Conservation (phyloP, 2,329 filamentous ascomycete species). For the Ophiocordyceps australis region DNA sequence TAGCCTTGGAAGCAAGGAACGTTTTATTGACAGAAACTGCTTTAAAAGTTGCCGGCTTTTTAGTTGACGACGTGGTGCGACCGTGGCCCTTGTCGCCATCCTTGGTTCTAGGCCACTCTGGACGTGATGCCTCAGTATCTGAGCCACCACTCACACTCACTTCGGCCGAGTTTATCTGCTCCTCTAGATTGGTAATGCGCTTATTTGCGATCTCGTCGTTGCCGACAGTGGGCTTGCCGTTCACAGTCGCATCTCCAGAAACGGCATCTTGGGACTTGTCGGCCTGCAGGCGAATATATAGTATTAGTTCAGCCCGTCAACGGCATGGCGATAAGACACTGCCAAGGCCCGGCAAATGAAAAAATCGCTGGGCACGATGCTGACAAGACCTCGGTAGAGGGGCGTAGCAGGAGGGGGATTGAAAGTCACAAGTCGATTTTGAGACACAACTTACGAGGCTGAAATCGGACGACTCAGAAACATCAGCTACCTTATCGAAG, state of each 20-base stretch:
- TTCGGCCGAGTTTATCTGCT: slow-evolving; percentile 42
- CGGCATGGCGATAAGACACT: neutral
- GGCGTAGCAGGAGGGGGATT: neutral
- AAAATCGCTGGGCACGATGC: too few species aligned
- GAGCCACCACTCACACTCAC: slow-evolving; percentile 58
- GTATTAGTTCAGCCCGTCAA: slow-evolving; percentile 8
- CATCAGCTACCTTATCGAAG: slow-evolving; percentile 33
- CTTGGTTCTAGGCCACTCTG: slow-evolving; percentile 32
- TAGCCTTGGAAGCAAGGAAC: slow-evolving; percentile 57
- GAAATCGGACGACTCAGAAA: slow-evolving; percentile 26
- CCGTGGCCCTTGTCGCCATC: slow-evolving; percentile 40
- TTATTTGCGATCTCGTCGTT: slow-evolving; percentile 36
- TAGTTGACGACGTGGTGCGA: slow-evolving; percentile 40
- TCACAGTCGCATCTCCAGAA: slow-evolving; percentile 23
- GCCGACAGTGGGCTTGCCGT: slow-evolving; percentile 22
- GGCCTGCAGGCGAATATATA: slow-evolving; percentile 4
- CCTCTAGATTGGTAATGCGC: slow-evolving; percentile 37
- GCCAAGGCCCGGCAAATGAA: too few species aligned
- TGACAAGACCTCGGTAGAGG: too few species aligned
- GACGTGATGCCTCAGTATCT: slow-evolving; percentile 54
- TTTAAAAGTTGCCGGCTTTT: slow-evolving; percentile 68
- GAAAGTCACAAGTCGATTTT: neutral
- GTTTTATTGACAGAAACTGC: slow-evolving; percentile 73
- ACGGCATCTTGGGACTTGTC: slow-evolving; percentile 28
- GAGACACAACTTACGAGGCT: slow-evolving; percentile 26